Conservation (phyloP, 225 moss, liverwort and hornwort genomes). For the Climacium dendroides region DNA sequence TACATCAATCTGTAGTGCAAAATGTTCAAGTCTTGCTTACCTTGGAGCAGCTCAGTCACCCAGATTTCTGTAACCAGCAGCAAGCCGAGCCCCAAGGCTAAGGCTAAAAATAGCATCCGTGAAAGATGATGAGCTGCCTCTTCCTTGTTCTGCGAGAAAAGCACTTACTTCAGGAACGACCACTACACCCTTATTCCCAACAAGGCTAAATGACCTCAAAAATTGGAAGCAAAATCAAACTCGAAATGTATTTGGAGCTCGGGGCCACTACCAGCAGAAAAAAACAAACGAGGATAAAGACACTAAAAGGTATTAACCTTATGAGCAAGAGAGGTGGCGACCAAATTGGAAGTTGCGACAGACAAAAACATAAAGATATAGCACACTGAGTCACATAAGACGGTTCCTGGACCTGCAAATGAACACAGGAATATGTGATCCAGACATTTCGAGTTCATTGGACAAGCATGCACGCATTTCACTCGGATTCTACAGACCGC, state of each 20-base stretch:
- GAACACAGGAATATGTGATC: neutral
- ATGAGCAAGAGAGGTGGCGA: constrained; percentile 80
- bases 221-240: neutral
- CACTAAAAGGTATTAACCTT: constrained; percentile 26
- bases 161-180: neutral
- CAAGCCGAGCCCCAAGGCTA: constrained; percentile 56
- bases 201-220: neutral
- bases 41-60: constrained; percentile 60
- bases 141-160: constrained; percentile 35
- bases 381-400: constrained; percentile 63
- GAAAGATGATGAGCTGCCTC: constrained; percentile 70
- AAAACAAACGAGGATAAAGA: neutral
- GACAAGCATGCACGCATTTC: neutral
- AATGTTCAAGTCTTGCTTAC: constrained; percentile 1
- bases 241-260: neutral
- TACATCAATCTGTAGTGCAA: neutral
- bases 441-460: neutral
- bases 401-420: constrained; percentile 73
- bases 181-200: neutral
- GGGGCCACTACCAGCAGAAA: neutral
- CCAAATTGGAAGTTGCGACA: constrained; percentile 76
- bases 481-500: neutral
- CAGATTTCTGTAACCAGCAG: constrained; percentile 42
- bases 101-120: constrained; percentile 64
- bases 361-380: constrained; percentile 88